Conservation (phyloP, 139 green algal genomes). For the Desmodesmus armatus region DNA sequence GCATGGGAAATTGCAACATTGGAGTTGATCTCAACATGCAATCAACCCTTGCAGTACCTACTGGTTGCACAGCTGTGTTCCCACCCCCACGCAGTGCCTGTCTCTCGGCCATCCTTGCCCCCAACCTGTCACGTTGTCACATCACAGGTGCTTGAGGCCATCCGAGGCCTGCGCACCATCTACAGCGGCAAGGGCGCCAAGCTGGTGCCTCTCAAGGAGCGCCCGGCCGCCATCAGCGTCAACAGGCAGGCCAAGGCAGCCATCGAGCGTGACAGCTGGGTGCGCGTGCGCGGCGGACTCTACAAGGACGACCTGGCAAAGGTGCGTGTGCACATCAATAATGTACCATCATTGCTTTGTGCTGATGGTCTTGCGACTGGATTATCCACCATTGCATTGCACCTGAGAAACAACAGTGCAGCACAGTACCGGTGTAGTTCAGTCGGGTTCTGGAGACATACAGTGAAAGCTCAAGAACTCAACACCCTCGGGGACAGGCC, state of each 20-base stretch:
- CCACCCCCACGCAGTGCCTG: neutral
- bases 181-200: constrained; percentile 71
- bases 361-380: no score
- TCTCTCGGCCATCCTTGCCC: neutral
- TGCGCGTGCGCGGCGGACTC: constrained; percentile 79
- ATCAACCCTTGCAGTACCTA: no score
- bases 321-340: constrained; percentile 69
- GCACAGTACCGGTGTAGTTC: no score
- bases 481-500: no score
- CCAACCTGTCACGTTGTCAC: constrained; percentile 10
- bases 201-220: constrained; percentile 92
- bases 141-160: constrained; percentile 87
- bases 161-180: constrained; percentile 86
- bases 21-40: no score
- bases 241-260: constrained; percentile 58
- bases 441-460: no score
- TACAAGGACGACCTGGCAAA: constrained; percentile 96
- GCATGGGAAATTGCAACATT: no score
- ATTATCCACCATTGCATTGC: no score
- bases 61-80: no score
- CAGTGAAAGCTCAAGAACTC: no score
- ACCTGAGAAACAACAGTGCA: no score
- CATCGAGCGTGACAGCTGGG: constrained; percentile 78
- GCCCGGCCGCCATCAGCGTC: constrained; percentile 90
- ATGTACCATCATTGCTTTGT: no score